phyloP scores from a whole-genome alignment of 176 grass and related monocot species.

The Sorghum bicolor region Sorghum_bicolor_NCBIv3 NC_012876.2:63513001-63513500 shows the following conservation, averaged over 20 bases:
- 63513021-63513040: background rate
- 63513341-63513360: slow-evolving; percentile 93
- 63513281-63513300: slow-evolving; percentile 92
- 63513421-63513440: background rate
- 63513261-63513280: slow-evolving; percentile 92
- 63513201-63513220: slow-evolving; percentile 95
- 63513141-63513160: slow-evolving; percentile 17
- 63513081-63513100: background rate
- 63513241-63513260: slow-evolving; percentile 84
- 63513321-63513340: slow-evolving; percentile 93
- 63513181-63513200: slow-evolving; percentile 48
- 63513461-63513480: background rate
- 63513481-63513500: background rate
- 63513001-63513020: background rate
- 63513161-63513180: slow-evolving; percentile 8
- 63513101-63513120: slow-evolving; percentile 7
- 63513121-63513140: slow-evolving; percentile 18
- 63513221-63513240: slow-evolving; percentile 98
- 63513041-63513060: background rate
- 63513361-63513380: slow-evolving; percentile 12
- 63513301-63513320: slow-evolving; percentile 99
- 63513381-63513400: background rate
- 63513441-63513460: background rate
- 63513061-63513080: background rate
- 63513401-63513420: background rate